Percentiles rank a stretch among this genome's conserved stretches.
phyloP scores from a whole-genome alignment of 1,139 yeast genomes.

The Schwanniomyces etchellsii region DNA sequence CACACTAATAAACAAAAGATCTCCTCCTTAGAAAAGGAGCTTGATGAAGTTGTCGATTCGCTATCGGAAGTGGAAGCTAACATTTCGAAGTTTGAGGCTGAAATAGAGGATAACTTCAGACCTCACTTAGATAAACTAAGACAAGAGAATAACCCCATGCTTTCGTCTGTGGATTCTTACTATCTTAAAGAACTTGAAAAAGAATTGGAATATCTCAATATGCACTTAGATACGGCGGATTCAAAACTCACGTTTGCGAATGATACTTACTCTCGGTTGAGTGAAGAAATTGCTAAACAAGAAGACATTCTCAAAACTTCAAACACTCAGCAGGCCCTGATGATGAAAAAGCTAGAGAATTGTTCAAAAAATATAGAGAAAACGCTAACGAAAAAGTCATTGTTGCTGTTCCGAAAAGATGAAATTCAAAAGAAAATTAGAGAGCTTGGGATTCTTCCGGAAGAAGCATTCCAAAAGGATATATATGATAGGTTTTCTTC shows the following conservation, averaged over 20 bases:
- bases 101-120: constrained; percentile 45
- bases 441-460: constrained; percentile 83
- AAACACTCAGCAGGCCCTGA: constrained; percentile 50
- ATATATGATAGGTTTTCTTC: constrained; percentile 43
- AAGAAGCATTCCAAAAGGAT: constrained; percentile 58
- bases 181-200: constrained; percentile 35
- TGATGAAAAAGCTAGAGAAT: constrained; percentile 54
- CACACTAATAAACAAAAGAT: constrained; percentile 32
- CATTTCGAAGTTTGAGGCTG: constrained; percentile 50
- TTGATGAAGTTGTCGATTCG: constrained; percentile 37
- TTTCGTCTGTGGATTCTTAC: constrained; percentile 36
- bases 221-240: constrained; percentile 19
- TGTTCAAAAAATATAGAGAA: constrained; percentile 65
- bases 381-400: constrained; percentile 57
- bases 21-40: constrained; percentile 31
- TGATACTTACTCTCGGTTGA: constrained; percentile 20
- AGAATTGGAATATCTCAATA: constrained; percentile 17
- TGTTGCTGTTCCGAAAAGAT: constrained; percentile 58
- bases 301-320: constrained; percentile 43
- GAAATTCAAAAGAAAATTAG: constrained; percentile 71
- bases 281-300: constrained; percentile 28
- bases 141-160: constrained; percentile 25
- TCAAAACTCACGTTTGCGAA: constrained; percentile 11
- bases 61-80: constrained; percentile 47
- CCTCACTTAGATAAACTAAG: constrained; percentile 33